Evolutionary conservation across 2,329 filamentous ascomycete species (phyloP).

Genomic region (Colletotrichum tofieldiae): DNA sequence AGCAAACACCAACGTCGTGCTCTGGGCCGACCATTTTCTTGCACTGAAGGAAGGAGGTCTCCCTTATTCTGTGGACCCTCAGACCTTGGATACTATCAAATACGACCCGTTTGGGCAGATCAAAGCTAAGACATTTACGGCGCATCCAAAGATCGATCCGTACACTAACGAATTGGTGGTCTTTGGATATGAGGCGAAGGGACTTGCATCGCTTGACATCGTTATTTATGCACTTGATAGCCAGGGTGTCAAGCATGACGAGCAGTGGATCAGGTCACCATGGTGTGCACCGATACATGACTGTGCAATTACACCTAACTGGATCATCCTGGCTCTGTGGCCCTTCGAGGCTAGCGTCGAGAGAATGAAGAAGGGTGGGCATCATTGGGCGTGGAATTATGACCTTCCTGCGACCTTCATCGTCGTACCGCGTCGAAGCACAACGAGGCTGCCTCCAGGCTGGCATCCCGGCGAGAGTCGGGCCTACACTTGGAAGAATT

Average conservation of each 20-base stretch:
- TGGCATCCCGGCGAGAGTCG: slow-evolving; percentile 47
- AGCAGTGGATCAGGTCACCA: slow-evolving; percentile 65
- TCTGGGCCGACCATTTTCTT: slow-evolving; percentile 63
- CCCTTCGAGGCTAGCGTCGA: slow-evolving; percentile 54
- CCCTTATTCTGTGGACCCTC: slow-evolving; percentile 59
- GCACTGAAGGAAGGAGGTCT: slow-evolving; percentile 64
- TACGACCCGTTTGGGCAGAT: slow-evolving; percentile 56
- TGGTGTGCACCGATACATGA: slow-evolving; percentile 62
- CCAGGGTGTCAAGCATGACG: slow-evolving; percentile 60
- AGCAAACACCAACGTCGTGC: slow-evolving; percentile 68
- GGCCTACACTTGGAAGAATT: slow-evolving; percentile 42
- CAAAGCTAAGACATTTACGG: slow-evolving; percentile 55
- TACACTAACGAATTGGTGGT: slow-evolving; percentile 57
- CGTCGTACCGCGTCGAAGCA: slow-evolving; percentile 19
- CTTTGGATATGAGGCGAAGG: slow-evolving; percentile 59
- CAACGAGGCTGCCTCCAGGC: slow-evolving; percentile 40
- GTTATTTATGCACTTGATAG: slow-evolving; percentile 51
- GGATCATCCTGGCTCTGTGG: slow-evolving; percentile 53
- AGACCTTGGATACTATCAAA: slow-evolving; percentile 58
- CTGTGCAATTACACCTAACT: slow-evolving; percentile 57
- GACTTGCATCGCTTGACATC: slow-evolving; percentile 55
- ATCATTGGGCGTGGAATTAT: slow-evolving; percentile 56
- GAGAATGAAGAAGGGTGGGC: slow-evolving; percentile 54
- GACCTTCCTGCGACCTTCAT: slow-evolving; percentile 31
- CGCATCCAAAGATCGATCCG: slow-evolving; percentile 61